Evolutionary conservation across 2,329 filamentous ascomycete species (phyloP), one percentile per base, ranked within the genome.

Genomic region (Trichoderma koningii): DNA sequence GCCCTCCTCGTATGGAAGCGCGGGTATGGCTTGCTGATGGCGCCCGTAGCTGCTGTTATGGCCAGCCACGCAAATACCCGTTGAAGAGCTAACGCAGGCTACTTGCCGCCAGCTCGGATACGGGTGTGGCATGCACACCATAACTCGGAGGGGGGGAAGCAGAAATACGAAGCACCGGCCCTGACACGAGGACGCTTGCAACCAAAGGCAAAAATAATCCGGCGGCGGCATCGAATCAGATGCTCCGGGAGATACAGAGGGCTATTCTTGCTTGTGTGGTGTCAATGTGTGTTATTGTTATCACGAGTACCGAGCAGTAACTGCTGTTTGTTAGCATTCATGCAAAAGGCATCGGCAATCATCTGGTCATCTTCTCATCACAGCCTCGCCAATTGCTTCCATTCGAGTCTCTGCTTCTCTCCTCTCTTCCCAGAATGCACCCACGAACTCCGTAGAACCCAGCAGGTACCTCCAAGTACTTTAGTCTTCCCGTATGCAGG

Each of bases 101-200:
- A 63, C 60, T 17, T 41, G n/a, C 1, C 9, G 21, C n/a, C 34
- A 14, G 34, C 34, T 38, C 34, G 34, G 19, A 34, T 45, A 47
- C 57, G 19, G 51, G 23, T 19, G 38, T 63, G 60, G 60, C 48
- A 62, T 63, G 60, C 60, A 63, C 60, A 53, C 60, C 60, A 62
- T 53, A 10, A 48, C 19, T 42, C 30, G 30, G 34, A 50, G 30
- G 45, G 47, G 30, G 45, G 47, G 48, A 38, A 21, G 47, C 19
- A 50, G 48, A 30, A 62, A 62, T 53, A 53, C 48, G 48, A 53
- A 62, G 57, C 30, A 38, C 34, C 34, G 12, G 1, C 15, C 26
- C 56, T 28, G 50, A 63, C 50, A 63, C 59, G 59, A 63, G 59
- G 48, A 53, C 59, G 53, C 41, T 34, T 9, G 52, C 44, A 28